These are phyloP conservation scores for Piromyces sp. DNA, from an alignment of 192 early-diverging fungal genomes.

Conservation along the genomic window DNA sequence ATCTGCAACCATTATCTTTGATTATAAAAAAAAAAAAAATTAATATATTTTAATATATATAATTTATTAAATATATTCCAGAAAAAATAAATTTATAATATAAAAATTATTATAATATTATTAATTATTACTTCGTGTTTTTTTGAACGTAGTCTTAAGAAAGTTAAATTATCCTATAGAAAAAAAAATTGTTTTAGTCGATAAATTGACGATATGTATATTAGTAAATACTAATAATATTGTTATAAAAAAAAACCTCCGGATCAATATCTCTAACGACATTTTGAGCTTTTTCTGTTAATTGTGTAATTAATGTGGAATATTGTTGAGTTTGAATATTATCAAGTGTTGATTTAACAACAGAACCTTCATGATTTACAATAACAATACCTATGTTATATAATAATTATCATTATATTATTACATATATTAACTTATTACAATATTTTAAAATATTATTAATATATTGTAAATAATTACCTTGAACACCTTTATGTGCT, in stretches of 20 bases:
- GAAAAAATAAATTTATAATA: not conserved
- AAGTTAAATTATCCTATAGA: constrained; percentile 4
- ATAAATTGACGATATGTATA: too few species aligned
- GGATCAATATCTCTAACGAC: constrained; percentile 31
- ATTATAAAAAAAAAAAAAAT: not conserved
- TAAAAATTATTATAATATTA: too few species aligned
- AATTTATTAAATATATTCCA: not conserved
- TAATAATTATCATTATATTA: too few species aligned
- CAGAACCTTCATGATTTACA: constrained; percentile 29
- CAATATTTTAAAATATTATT: too few species aligned
- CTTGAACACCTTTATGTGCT: constrained; percentile 35
- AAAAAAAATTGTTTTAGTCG: too few species aligned
- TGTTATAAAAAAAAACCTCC: constrained; percentile 13
- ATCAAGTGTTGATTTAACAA: constrained; percentile 31
- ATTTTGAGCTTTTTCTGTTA: constrained; percentile 20
- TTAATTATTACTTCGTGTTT: not conserved
- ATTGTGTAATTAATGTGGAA: constrained; percentile 30
- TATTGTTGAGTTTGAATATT: constrained; percentile 43
- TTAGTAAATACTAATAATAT: too few species aligned
- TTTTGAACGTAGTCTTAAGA: constrained; percentile 3
- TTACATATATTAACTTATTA: too few species aligned
- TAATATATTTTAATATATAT: not conserved
- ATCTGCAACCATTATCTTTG: constrained; percentile 2
- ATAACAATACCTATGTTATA: constrained; percentile 33
- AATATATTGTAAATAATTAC: too few species aligned